phyloP scores from a whole-genome alignment of 2,329 filamentous ascomycete species.

The Helotiales sp. region DNA sequence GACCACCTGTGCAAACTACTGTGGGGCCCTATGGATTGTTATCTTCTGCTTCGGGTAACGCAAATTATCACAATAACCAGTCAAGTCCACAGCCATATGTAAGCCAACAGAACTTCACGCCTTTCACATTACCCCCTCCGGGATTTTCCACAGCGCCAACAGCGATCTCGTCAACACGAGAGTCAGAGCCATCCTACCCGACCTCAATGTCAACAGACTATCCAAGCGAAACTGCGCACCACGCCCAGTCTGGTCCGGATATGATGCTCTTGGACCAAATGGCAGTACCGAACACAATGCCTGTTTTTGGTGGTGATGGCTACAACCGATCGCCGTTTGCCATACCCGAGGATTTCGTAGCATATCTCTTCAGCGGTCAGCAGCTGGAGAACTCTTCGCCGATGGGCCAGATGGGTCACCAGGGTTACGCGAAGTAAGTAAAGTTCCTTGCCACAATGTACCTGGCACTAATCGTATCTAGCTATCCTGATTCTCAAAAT shows the following conservation, averaged over 20 bases:
- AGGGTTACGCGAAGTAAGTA: slow-evolving; percentile 56
- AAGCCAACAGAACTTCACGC: slow-evolving; percentile 64
- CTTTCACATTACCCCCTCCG: slow-evolving; percentile 66
- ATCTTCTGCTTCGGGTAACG: slow-evolving; percentile 57
- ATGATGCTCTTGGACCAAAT: slow-evolving; percentile 68
- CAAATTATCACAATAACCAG: slow-evolving; percentile 51
- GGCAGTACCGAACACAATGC: slow-evolving; percentile 71
- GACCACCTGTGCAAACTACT: slow-evolving; percentile 54
- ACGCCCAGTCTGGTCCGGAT: slow-evolving; percentile 48
- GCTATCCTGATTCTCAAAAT: slow-evolving; percentile 58
- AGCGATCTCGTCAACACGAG: slow-evolving; percentile 34
- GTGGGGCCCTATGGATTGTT: slow-evolving; percentile 57
- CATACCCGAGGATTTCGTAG: slow-evolving; percentile 86
- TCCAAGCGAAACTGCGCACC: slow-evolving; percentile 43
- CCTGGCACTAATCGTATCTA: slow-evolving; percentile 40
- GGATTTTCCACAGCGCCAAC: slow-evolving; percentile 55
- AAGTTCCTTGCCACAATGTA: not conserved
- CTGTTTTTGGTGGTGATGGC: slow-evolving; percentile 84
- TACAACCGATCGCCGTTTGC: slow-evolving; percentile 86
- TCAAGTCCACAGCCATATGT: slow-evolving; percentile 57
- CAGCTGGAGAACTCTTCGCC: slow-evolving; percentile 58
- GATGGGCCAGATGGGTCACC: slow-evolving; percentile 56
- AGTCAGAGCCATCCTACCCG: slow-evolving; percentile 39
- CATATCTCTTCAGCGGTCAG: slow-evolving; percentile 79
- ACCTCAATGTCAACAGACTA: slow-evolving; percentile 42